Conservation (phyloP, 2,329 filamentous ascomycete genomes). For the Neopestalotiopsis clavispora region DNA sequence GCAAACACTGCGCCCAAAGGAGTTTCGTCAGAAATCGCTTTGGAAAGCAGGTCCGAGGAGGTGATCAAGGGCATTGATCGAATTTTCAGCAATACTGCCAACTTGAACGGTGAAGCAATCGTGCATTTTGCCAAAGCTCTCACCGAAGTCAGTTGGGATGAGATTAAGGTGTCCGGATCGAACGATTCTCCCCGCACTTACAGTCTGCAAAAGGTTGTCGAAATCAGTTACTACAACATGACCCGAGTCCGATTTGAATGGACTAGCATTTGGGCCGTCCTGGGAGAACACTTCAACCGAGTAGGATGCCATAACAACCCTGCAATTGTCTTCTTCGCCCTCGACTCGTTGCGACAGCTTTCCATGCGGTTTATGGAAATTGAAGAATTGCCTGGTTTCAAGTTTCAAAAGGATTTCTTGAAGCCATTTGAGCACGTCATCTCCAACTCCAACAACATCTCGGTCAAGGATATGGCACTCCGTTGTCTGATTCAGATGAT, state of each 20-base stretch:
- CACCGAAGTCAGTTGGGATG: constrained; percentile 97
- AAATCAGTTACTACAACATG: constrained; percentile 99
- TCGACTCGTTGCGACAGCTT: constrained; percentile 92
- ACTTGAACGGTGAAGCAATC: constrained; percentile 91
- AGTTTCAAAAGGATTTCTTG: constrained; percentile 99
- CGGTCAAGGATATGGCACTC: constrained; percentile 96
- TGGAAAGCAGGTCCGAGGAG: constrained; percentile 90
- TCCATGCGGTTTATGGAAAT: constrained; percentile 99
- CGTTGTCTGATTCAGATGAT: constrained; percentile 99
- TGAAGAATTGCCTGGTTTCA: constrained; percentile 96
- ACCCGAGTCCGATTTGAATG: constrained; percentile 96
- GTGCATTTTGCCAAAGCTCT: constrained; percentile 92
- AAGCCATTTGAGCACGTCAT: constrained; percentile 99
- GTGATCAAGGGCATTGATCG: constrained; percentile 91
- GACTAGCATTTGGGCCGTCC: constrained; percentile 95
- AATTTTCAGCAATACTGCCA: constrained; percentile 96
- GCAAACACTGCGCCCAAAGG: constrained; percentile 66
- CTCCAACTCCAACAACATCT: constrained; percentile 86
- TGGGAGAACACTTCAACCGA: constrained; percentile 98
- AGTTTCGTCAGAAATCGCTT: constrained; percentile 79
- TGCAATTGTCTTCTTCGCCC: constrained; percentile 93
- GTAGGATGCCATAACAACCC: constrained; percentile 97
- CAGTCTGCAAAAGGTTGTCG: constrained; percentile 96
- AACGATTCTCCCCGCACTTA: constrained; percentile 96
- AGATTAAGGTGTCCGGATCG: constrained; percentile 95